Percentiles rank a stretch among this genome's conserved stretches.
These are phyloP conservation scores for Leptographium wingfieldii DNA, from an alignment of 2,329 filamentous ascomycete species.

Conservation along the genomic window DNA sequence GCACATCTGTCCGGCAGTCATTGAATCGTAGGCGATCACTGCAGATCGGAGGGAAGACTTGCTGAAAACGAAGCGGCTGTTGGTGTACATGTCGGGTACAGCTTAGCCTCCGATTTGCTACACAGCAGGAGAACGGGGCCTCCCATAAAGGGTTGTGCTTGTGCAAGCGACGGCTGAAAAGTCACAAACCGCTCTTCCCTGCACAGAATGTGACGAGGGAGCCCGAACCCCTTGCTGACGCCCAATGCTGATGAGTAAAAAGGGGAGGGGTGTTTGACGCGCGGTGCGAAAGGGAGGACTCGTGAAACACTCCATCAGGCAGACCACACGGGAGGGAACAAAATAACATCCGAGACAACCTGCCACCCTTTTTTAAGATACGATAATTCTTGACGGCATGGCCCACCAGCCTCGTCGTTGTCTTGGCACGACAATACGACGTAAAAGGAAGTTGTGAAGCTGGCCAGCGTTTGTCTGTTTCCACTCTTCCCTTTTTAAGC, in stretches of 20 bases:
- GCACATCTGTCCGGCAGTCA: background rate
- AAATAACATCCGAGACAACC: conserved; percentile 8
- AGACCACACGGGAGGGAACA: background rate
- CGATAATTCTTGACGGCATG: background rate
- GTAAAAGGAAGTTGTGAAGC: background rate
- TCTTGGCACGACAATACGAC: background rate
- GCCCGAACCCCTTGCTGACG: background rate
- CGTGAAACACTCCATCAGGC: background rate
- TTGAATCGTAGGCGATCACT: background rate
- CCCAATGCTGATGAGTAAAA: background rate
- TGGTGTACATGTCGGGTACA: background rate
- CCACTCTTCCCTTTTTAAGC: background rate
- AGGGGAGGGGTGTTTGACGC: background rate
- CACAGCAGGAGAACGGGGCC: background rate
- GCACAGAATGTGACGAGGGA: background rate
- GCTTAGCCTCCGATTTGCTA: background rate
- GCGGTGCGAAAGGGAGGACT: background rate
- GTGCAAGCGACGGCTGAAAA: background rate
- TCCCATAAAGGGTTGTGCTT: background rate
- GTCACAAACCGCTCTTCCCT: background rate
- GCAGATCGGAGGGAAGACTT: background rate
- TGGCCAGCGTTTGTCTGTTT: background rate
- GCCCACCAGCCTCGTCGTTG: background rate
- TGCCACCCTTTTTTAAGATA: background rate
- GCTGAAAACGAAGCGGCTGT: background rate